Conservation (phyloP, 306 rosid genomes). For the Oxytropis ochrocephala region DNA sequence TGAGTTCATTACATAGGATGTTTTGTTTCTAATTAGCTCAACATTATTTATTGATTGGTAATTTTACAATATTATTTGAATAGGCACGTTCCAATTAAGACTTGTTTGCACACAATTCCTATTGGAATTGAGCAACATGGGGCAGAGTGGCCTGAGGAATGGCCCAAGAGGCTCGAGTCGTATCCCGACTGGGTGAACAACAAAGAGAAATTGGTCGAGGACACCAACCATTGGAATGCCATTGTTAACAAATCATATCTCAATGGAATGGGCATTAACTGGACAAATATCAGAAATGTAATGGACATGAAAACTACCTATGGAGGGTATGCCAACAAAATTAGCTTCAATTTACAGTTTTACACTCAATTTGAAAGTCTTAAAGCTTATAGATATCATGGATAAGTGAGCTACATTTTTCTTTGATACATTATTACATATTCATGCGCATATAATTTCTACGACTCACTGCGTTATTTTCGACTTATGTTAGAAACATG, state of each 20-base stretch:
- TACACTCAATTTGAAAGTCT: conserved; percentile 10
- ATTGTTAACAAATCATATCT: conserved; percentile 76
- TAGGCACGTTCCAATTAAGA: conserved; percentile 70
- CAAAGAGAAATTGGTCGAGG: conserved; percentile 67
- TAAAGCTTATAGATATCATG: conserved; percentile 13
- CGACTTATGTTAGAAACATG: not conserved
- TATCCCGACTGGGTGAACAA: conserved; percentile 79
- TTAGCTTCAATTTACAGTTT: conserved; percentile 11
- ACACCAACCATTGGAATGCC: conserved; percentile 79
- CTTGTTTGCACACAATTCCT: conserved; percentile 81
- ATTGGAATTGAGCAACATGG: conserved; percentile 83
- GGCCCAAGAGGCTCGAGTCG: conserved; percentile 88
- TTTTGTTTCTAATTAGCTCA: conserved; percentile 5
- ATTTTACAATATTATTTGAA: conserved; percentile 15
- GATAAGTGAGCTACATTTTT: conserved; percentile 21
- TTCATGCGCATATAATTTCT: not conserved
- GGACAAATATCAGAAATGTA: conserved; percentile 78
- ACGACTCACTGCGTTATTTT: not conserved
- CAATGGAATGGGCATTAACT: conserved; percentile 81
- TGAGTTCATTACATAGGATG: not conserved
- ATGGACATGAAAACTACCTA: conserved; percentile 94
- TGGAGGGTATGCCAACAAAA: conserved; percentile 73
- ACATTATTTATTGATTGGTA: not conserved
- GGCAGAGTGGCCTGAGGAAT: conserved; percentile 98
- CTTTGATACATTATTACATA: not conserved